Conservation (phyloP, 257 asterid genomes). For the Sherardia arvensis region DNA sequence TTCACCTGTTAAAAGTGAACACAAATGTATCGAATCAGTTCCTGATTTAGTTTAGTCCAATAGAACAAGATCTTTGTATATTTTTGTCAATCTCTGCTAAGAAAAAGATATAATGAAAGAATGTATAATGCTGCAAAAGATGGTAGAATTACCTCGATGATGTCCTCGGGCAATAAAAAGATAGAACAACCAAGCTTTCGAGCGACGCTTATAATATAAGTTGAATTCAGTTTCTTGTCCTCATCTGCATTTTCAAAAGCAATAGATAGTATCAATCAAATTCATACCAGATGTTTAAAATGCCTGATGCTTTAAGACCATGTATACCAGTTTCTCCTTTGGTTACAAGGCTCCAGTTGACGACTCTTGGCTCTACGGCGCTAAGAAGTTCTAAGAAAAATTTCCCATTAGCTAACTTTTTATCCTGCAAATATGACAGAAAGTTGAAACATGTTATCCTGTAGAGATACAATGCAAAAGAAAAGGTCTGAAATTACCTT, state of each 20-base stretch:
- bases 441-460: background rate
- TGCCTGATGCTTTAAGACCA: background rate
- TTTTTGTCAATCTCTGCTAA: too few relatives aligned
- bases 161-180: conserved; percentile 43
- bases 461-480: background rate
- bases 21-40: too few relatives aligned
- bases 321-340: conserved; percentile 78
- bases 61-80: background rate
- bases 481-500: conserved; percentile 35
- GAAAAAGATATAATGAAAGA: background rate
- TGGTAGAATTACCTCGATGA: conserved; percentile 27
- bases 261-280: background rate
- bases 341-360: conserved; percentile 88
- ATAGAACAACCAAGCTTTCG: conserved; percentile 46
- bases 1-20: conserved; percentile 39
- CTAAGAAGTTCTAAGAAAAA: conserved; percentile 81
- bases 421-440: conserved; percentile 38
- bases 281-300: too few relatives aligned
- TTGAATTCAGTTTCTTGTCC: conserved; percentile 37
- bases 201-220: conserved; percentile 41
- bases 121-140: background rate
- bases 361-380: conserved; percentile 83
- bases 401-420: conserved; percentile 52
- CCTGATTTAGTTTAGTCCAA: background rate
- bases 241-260: conserved; percentile 28